These are phyloP conservation scores for Hyaloraphidium curvatum DNA, from an alignment of 192 early-diverging fungal genomes.

Conservation along the genomic window DNA sequence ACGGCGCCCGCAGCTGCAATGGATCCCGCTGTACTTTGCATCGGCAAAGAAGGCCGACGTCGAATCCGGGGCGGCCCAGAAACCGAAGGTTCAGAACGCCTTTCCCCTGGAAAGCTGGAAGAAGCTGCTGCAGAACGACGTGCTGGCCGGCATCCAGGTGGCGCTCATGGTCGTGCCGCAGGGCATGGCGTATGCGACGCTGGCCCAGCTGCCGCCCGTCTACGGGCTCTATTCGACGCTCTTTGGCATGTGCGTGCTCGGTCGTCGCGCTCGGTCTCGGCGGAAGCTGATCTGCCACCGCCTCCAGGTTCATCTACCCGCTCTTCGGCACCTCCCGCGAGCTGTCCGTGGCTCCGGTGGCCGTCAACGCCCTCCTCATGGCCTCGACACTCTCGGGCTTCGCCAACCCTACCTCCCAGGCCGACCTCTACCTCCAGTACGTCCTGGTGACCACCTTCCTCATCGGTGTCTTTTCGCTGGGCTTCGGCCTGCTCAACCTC, in stretches of 20 bases:
- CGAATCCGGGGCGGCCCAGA: too few species aligned
- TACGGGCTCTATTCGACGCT: constrained; percentile 22
- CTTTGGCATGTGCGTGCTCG: too few species aligned
- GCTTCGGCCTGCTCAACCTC: constrained; percentile 13
- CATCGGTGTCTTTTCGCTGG: constrained; percentile 13
- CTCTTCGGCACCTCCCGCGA: constrained; percentile 19
- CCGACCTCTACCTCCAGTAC: constrained; percentile 13
- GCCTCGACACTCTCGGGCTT: neutral
- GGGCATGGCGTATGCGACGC: constrained; percentile 24
- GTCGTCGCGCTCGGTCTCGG: too few species aligned
- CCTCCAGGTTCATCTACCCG: constrained; percentile 16
- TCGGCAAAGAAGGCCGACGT: too few species aligned
- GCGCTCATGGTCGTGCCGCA: constrained; percentile 22
- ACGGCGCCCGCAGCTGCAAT: too few species aligned
- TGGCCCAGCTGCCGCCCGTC: constrained; percentile 20
- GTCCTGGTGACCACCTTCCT: constrained; percentile 16
- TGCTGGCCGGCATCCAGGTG: too few species aligned
- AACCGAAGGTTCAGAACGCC: too few species aligned
- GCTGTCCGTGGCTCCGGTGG: constrained; percentile 19
- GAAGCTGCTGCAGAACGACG: too few species aligned
- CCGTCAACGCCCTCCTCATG: constrained; percentile 13
- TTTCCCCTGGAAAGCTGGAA: too few species aligned
- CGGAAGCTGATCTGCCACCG: too few species aligned
- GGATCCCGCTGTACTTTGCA: too few species aligned
- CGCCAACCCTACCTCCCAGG: constrained; percentile 7